These are phyloP conservation scores for Populus tomentosa DNA, from an alignment of 441 rosid species.

Conservation along the genomic window DNA sequence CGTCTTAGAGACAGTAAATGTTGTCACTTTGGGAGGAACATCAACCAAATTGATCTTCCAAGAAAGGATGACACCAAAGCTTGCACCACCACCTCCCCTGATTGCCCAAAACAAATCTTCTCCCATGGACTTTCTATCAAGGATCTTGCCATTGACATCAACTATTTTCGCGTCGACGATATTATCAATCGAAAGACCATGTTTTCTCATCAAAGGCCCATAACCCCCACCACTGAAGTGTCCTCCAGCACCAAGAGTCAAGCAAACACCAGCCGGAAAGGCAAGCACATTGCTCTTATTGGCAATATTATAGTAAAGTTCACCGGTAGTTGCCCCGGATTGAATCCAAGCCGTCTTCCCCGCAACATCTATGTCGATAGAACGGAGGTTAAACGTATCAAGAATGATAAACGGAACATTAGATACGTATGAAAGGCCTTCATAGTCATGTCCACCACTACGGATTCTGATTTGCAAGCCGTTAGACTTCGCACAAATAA, in stretches of 20 bases:
- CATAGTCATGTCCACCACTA: constrained; percentile 22
- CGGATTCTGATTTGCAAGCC: constrained; percentile 41
- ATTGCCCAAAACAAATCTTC: constrained; percentile 69
- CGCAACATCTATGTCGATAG: constrained; percentile 25
- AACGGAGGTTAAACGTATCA: constrained; percentile 45
- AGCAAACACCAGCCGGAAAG: no score
- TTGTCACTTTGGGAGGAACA: constrained; percentile 44
- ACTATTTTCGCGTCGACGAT: constrained; percentile 42
- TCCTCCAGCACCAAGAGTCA: no score
- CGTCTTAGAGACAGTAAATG: constrained; percentile 32
- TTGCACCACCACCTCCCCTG: constrained; percentile 53
- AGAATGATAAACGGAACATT: constrained; percentile 43
- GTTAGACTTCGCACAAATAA: constrained; percentile 5
- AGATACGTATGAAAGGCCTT: constrained; percentile 52
- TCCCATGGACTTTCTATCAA: constrained; percentile 52
- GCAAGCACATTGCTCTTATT: constrained; percentile 11
- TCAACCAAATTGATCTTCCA: constrained; percentile 54
- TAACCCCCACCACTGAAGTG: constrained; percentile 35
- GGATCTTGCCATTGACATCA: constrained; percentile 39
- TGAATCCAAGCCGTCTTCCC: constrained; percentile 46
- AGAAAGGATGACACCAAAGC: constrained; percentile 52
- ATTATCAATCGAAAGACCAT: constrained; percentile 44
- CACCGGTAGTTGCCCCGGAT: constrained; percentile 59
- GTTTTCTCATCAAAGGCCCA: constrained; percentile 48
- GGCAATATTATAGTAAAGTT: constrained; percentile 46